Percentiles rank a stretch among this genome's conserved stretches.
Evolutionary conservation across 192 early-diverging fungal species (phyloP).

Genomic region (Rhizoclosmatium sp.): DNA sequence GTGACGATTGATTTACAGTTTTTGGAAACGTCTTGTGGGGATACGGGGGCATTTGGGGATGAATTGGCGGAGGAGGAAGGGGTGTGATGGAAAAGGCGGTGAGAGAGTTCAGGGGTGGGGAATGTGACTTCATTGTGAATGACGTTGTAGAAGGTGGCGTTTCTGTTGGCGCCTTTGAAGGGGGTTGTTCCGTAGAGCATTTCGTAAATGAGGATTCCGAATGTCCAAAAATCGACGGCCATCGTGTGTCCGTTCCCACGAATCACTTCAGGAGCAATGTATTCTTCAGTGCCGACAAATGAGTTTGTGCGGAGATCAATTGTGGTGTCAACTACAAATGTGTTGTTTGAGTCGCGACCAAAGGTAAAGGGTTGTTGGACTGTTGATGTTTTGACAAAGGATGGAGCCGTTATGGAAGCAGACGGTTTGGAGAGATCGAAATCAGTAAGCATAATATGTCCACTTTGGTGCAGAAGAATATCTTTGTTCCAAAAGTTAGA

Average conservation of each 20-base stretch:
- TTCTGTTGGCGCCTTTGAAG: constrained; percentile 93
- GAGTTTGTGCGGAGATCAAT: constrained; percentile 82
- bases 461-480: constrained; percentile 92
- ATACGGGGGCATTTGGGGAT: constrained; percentile 24
- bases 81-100: constrained; percentile 14
- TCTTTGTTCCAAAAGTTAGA: constrained; percentile 31
- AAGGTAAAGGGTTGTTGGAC: constrained; percentile 2
- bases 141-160: constrained; percentile 88
- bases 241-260: constrained; percentile 93
- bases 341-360: constrained; percentile 14
- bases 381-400: constrained; percentile 55
- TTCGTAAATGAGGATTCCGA: constrained; percentile 97
- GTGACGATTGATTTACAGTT: constrained; percentile 80
- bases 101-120: constrained; percentile 49
- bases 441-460: constrained; percentile 98
- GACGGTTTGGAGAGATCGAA: constrained; percentile 99
- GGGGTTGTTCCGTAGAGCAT: constrained; percentile 97
- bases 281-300: constrained; percentile 99
- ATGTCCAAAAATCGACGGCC: constrained; percentile 97
- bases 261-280: constrained; percentile 99
- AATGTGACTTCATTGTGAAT: constrained; percentile 83
- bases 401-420: constrained; percentile 75
- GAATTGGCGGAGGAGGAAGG: not conserved
- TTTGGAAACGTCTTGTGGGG: constrained; percentile 51
- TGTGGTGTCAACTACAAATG: constrained; percentile 50